Evolutionary conservation across 2,329 filamentous ascomycete species (phyloP).

Genomic region (Colletotrichum camelliae): DNA sequence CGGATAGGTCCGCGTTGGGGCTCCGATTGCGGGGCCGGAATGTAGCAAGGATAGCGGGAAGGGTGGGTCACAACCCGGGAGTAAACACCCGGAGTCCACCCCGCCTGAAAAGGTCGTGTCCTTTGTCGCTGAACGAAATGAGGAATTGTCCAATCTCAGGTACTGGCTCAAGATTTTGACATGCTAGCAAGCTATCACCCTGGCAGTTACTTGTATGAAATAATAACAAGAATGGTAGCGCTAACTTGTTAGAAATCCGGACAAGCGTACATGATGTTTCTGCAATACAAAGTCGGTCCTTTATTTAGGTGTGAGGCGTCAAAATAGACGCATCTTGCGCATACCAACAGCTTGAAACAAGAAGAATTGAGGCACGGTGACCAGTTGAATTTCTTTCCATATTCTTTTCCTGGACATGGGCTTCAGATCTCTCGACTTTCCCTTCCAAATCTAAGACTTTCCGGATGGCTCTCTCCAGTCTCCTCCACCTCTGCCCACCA

Average conservation of each 20-base stretch:
- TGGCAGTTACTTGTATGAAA: too few relatives aligned
- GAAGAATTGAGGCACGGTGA: fast-evolving
- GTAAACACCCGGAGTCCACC: background rate
- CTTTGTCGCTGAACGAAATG: background rate
- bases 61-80: background rate
- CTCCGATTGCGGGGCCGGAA: background rate
- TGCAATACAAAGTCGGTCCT: fast-evolving
- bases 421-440: background rate
- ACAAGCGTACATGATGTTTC: background rate
- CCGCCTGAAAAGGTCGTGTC: background rate
- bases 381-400: background rate
- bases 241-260: too few relatives aligned
- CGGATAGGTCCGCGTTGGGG: background rate
- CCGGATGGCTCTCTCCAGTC: background rate
- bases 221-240: too few relatives aligned
- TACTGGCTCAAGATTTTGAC: too few relatives aligned
- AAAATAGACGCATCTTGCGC: background rate
- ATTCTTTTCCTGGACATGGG: background rate
- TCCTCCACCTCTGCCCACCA: conserved; percentile 28
- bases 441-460: background rate
- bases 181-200: too few relatives aligned
- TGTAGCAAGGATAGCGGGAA: background rate
- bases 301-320: background rate
- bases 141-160: too few relatives aligned
- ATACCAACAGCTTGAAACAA: background rate